Evolutionary conservation across 2,329 filamentous ascomycete genomes (phyloP).

Genomic region (Colletotrichum liriopes): DNA sequence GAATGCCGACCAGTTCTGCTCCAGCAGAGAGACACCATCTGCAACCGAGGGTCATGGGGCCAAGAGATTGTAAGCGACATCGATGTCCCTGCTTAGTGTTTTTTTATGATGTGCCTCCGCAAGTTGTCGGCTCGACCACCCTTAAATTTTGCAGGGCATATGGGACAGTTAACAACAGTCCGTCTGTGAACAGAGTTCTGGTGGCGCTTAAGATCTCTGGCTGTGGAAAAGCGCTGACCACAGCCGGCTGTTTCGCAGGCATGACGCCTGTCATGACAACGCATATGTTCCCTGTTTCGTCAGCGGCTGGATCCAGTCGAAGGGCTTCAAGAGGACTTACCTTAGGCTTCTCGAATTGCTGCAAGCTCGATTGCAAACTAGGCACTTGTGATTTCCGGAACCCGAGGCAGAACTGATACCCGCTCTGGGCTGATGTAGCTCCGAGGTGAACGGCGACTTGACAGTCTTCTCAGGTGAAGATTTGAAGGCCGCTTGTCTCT

Average conservation of each 20-base stretch:
- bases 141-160: neutral
- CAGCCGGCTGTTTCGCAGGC: neutral
- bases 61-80: neutral
- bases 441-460: neutral
- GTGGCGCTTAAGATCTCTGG: conserved; percentile 6
- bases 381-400: neutral
- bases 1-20: neutral
- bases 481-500: neutral
- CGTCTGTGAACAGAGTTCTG: neutral
- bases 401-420: neutral
- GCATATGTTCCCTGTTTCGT: conserved; percentile 10
- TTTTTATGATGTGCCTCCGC: conserved; percentile 2
- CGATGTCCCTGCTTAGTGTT: neutral
- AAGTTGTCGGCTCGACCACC: conserved; percentile 7
- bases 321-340: neutral
- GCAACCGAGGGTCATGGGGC: neutral
- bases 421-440: neutral
- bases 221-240: neutral
- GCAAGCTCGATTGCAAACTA: neutral
- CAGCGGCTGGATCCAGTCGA: neutral
- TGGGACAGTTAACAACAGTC: neutral
- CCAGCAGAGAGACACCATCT: neutral
- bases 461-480: neutral
- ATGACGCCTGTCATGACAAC: conserved; percentile 1
- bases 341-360: neutral